Percentiles rank a stretch among this genome's conserved stretches.
Conservation (phyloP, 805 yeast genomes). For the Starmerella etchellsii region DNA sequence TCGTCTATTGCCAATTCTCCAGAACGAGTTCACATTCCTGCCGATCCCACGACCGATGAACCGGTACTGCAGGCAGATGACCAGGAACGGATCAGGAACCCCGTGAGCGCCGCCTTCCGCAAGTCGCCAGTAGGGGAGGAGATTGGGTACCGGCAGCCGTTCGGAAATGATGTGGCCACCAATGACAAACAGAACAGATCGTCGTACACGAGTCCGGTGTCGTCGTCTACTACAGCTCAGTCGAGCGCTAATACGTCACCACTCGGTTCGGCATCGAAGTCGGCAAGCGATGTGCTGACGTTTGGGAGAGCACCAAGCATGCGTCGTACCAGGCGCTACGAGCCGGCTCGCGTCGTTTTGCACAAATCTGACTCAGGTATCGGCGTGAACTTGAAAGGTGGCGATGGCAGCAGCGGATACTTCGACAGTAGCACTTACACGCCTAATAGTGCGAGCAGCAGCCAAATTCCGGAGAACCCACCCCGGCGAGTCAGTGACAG, state of each 20-base stretch:
- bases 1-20: constrained; percentile 14
- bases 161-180: constrained; percentile 2
- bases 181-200: neutral
- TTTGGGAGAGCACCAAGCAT: constrained; percentile 3
- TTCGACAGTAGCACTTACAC: constrained; percentile 1
- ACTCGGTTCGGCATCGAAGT: neutral
- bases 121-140: constrained; percentile 19
- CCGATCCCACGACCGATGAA: constrained; percentile 2
- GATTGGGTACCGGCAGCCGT: constrained; percentile 23
- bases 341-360: constrained; percentile 22
- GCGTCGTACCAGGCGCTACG: constrained; percentile 15
- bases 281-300: neutral
- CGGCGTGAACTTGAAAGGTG: neutral
- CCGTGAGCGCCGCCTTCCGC: constrained; percentile 25
- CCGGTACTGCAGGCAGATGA: constrained; percentile 22
- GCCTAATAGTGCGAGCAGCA: neutral
- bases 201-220: neutral
- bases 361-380: constrained; percentile 14
- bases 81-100: constrained; percentile 26
- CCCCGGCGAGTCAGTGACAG: neutral
- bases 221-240: neutral
- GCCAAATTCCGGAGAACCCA: too few species aligned
- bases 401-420: constrained; percentile 1
- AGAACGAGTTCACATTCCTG: constrained; percentile 2
- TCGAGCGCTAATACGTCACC: constrained; percentile 1